Evolutionary conservation across 2,329 filamentous ascomycete genomes (phyloP), one percentile per base, ranked within the genome.

Genomic region (Lasiodiplodia sp.): DNA sequence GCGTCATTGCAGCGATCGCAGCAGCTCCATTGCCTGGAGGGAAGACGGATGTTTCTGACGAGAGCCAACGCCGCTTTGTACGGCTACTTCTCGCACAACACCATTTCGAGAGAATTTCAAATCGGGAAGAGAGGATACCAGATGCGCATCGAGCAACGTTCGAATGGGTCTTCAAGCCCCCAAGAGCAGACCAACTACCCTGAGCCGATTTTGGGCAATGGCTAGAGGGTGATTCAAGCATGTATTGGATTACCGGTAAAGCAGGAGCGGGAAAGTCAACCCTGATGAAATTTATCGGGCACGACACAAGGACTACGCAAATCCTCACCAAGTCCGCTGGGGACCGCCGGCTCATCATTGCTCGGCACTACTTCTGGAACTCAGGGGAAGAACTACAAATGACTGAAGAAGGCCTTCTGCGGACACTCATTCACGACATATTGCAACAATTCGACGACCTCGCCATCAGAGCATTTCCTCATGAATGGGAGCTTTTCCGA

Each of bases 181-280:
- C 5, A 8, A 10, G 18, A 4, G 16, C 2, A 8, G 6, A 34
- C 2, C 16, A 37, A 6, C 18, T 2, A 12, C 1, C 23, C 11
- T 25, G 18, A 4, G 3, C 23, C n/a, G 66, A 37, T 34, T 73
- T 75, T 28, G 11, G 47, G 0, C 16, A 69, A 1, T 74, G 74
- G 74, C 67, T 74, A n/a, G 53, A 55, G 21, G 8, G 34, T 6
- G 34, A 63, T 3, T 34, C 57, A n/a, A 44, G 31, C 2, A 21
- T 72, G 10, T 75, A 63, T 28, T 38, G 81, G 78, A 78, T 84
- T 16, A 78, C 76, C 23, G 83, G 83, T 1, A 84, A 83, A 57
- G 78, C 82, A 0, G 83, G 83, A 0, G 81, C 81, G 10, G 83
- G 83, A 10, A 85, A 85, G 68, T 84, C 82, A 0, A 84, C 81